These are phyloP conservation scores for Bjerkandera adusta DNA, from an alignment of 1,284 basidiomycete genomes.

Conservation along the genomic window DNA sequence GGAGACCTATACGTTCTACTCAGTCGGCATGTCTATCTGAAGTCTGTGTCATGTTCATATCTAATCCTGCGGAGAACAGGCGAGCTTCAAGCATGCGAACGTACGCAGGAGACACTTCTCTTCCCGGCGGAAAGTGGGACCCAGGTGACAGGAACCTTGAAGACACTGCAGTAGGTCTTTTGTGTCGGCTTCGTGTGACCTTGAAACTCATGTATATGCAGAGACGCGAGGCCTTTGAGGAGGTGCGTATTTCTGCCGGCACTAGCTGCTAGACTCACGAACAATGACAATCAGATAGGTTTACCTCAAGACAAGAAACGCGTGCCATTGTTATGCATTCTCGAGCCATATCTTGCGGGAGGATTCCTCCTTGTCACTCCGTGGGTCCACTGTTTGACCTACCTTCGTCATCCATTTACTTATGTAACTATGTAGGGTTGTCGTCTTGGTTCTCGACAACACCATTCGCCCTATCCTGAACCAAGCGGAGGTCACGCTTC, in stretches of 20 bases:
- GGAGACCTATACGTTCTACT: conserved; percentile 83
- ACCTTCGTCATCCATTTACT: not conserved
- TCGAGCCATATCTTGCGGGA: conserved; percentile 76
- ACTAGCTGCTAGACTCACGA: not conserved
- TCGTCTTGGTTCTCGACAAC: conserved; percentile 77
- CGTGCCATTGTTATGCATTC: conserved; percentile 69
- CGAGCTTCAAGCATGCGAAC: conserved; percentile 68
- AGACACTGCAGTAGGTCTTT: conserved; percentile 71
- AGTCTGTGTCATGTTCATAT: not conserved
- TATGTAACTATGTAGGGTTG: conserved; percentile 50
- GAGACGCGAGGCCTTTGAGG: conserved; percentile 75
- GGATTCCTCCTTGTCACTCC: conserved; percentile 77
- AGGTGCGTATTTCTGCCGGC: conserved; percentile 37
- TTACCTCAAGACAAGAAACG: conserved; percentile 65
- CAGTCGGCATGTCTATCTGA: conserved; percentile 48
- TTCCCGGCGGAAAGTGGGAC: conserved; percentile 83
- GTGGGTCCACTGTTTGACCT: conserved; percentile 40
- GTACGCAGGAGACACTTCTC: conserved; percentile 81
- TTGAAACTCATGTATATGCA: too few relatives aligned
- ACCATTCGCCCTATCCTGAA: conserved; percentile 77
- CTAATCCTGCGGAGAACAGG: conserved; percentile 36
- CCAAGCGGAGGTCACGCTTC: conserved; percentile 67
- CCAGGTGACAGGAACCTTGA: conserved; percentile 64
- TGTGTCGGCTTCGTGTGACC: not conserved
- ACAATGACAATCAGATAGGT: conserved; percentile 58